Base-by-base conservation (phyloP, 441 rosid species). In the Pelargonium myrrhifolium region DNA sequence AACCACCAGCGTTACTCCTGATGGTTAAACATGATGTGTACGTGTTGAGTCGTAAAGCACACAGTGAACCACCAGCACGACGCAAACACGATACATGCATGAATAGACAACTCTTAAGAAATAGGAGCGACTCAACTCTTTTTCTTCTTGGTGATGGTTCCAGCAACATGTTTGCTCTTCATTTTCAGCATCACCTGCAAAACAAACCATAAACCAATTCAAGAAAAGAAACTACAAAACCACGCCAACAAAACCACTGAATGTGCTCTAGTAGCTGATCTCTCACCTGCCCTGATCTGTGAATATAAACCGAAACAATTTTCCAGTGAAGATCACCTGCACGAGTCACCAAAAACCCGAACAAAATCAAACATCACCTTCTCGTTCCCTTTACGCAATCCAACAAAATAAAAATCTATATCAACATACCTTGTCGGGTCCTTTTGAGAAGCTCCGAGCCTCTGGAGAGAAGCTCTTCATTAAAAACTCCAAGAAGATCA, bases 91-190 rank as follows among this genome's bases (percentile, higher is more conserved):
- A n/a, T n/a, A n/a, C n/a, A n/a, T n/a, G n/a, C n/a, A n/a, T n/a
- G n/a, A n/a, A n/a, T n/a, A n/a, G n/a, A n/a, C n/a, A n/a, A n/a
- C n/a, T n/a, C n/a, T n/a, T n/a, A n/a, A n/a, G 73, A 10, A 65
- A 94, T 78, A 73, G 56, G 8, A 49, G 56, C 5, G 56, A 49
- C 56, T 49, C 26, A 49, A 93, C 98, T 90, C 89, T 93, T 93
- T 89, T 93, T 90, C 98, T 93, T 93, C 82, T 93, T 90, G 15
- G 92, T 90, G 79, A 90, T 78, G 79, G 98, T 89, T 88, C 93
- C 92, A 64, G 87, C 98, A 53, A 89, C 97, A 74, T 93, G 96
- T 70, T 80, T 92, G 72, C 98, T 93, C 88, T 93, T 93, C 85
- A 85, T 93, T 90, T 89, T 93, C 88, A 93, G 67, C 79, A 77